Conservation (phyloP, 257 asterid genomes). For the Nicotiana benthamiana region DNA sequence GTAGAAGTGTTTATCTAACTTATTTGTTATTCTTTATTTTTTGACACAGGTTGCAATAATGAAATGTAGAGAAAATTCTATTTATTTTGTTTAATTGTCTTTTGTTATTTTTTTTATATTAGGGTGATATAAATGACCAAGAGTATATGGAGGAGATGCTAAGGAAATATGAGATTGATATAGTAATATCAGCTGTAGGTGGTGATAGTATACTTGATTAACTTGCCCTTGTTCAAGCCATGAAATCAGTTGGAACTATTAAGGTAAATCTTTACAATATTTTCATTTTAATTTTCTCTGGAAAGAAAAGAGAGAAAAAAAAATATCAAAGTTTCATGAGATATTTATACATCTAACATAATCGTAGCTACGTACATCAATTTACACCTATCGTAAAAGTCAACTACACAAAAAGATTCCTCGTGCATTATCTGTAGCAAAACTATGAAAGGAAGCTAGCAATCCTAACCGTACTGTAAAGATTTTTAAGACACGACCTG, state of each 20-base stretch:
- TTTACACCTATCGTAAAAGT: too few species aligned
- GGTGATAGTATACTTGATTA: slow-evolving; percentile 25
- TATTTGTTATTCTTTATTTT: background rate
- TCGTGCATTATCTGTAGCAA: too few species aligned
- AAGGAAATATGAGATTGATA: slow-evolving; percentile 22
- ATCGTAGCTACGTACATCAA: too few species aligned
- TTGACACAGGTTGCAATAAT: background rate
- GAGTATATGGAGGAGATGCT: slow-evolving; percentile 17
- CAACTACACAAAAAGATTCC: too few species aligned
- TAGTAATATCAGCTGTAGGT: slow-evolving; percentile 28
- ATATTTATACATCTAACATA: too few species aligned
- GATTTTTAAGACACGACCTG: too few species aligned
- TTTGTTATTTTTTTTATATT: background rate
- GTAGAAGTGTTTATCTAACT: background rate
- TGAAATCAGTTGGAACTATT: slow-evolving; percentile 22
- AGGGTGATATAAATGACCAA: slow-evolving; percentile 28
- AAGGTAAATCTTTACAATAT: slow-evolving; percentile 13
- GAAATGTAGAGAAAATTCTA: too few species aligned
- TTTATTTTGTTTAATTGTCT: background rate
- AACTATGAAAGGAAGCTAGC: too few species aligned
- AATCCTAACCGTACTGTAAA: too few species aligned
- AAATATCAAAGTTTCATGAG: too few species aligned
- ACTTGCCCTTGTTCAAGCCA: slow-evolving; percentile 20
- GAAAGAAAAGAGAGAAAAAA: too few species aligned
- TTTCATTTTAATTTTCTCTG: too few species aligned